Conservation (phyloP, 2,329 filamentous ascomycete species). For the Fusarium lyarnte region DNA sequence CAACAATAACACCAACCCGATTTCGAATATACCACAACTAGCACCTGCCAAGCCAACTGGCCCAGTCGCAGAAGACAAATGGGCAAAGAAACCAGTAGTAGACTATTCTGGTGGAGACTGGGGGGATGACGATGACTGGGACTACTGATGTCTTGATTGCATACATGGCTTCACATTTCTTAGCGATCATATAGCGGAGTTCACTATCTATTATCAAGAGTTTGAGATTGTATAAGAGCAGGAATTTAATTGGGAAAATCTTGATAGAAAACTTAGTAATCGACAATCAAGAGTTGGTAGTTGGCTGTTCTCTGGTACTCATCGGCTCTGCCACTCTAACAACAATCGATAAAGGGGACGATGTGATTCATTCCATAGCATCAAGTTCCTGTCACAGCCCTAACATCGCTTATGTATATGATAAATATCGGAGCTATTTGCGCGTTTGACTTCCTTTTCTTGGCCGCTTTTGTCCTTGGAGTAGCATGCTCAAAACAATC, state of each 20-base stretch:
- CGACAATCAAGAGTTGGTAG: not conserved
- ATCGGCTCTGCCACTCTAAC: no score
- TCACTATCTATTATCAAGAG: slow-evolving; percentile 1
- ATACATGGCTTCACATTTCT: not conserved
- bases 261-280: not conserved
- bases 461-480: not conserved
- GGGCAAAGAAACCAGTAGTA: slow-evolving; percentile 38
- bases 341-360: no score
- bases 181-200: slow-evolving; percentile 17
- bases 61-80: slow-evolving; percentile 30
- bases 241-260: not conserved
- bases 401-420: no score
- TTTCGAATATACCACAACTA: not conserved
- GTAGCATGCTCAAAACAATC: not conserved
- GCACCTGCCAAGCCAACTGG: not conserved
- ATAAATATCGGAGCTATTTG: no score
- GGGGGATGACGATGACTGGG: slow-evolving; percentile 43
- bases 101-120: slow-evolving; percentile 42
- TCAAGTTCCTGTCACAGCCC: no score
- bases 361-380: no score
- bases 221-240: slow-evolving; percentile 13
- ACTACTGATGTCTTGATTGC: slow-evolving; percentile 30
- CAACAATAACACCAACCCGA: not conserved
- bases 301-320: not conserved
- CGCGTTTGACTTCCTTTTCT: not conserved